These are phyloP conservation scores for Serpula lacrymans DNA, from an alignment of 768 basidiomycete genomes.

Conservation along the genomic window DNA sequence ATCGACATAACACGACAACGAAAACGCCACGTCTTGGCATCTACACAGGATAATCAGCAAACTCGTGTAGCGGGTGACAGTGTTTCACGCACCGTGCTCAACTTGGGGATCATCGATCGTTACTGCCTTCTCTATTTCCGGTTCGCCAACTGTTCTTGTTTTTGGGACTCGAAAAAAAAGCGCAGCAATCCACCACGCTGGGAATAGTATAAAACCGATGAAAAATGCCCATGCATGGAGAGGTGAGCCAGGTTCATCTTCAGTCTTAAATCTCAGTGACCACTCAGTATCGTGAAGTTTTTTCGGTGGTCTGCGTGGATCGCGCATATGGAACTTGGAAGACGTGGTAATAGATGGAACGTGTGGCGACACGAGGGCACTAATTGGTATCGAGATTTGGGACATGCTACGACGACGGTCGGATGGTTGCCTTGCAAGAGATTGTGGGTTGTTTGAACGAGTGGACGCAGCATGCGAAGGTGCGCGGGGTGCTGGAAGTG, in stretches of 20 bases:
- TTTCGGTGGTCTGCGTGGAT: conserved; percentile 65
- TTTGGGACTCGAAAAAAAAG: conserved; percentile 50
- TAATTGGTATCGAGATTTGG: conserved; percentile 74
- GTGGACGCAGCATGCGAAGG: conserved; percentile 36
- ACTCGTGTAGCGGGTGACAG: background rate
- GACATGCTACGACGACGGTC: conserved; percentile 54
- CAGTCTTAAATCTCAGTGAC: conserved; percentile 54
- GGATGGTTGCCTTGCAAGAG: conserved; percentile 33
- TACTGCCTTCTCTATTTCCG: conserved; percentile 61
- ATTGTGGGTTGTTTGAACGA: conserved; percentile 23
- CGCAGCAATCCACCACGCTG: conserved; percentile 66
- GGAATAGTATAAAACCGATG: conserved; percentile 56
- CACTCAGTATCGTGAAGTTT: conserved; percentile 55
- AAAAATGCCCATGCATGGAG: conserved; percentile 79
- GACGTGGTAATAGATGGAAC: conserved; percentile 66
- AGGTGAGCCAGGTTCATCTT: conserved; percentile 48
- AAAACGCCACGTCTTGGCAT: conserved; percentile 69
- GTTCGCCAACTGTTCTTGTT: conserved; percentile 60
- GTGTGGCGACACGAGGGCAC: conserved; percentile 73
- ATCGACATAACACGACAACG: conserved; percentile 73
- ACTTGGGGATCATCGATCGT: conserved; percentile 77
- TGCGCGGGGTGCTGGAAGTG: conserved; percentile 24
- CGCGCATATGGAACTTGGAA: conserved; percentile 73
- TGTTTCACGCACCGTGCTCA: conserved; percentile 56
- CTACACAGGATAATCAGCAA: conserved; percentile 31